A percentile compares a stretch with the other conserved stretches of the same genome.
These are phyloP conservation scores for Irpex sp. DNA, from an alignment of 1,284 basidiomycete genomes.

Conservation along the genomic window DNA sequence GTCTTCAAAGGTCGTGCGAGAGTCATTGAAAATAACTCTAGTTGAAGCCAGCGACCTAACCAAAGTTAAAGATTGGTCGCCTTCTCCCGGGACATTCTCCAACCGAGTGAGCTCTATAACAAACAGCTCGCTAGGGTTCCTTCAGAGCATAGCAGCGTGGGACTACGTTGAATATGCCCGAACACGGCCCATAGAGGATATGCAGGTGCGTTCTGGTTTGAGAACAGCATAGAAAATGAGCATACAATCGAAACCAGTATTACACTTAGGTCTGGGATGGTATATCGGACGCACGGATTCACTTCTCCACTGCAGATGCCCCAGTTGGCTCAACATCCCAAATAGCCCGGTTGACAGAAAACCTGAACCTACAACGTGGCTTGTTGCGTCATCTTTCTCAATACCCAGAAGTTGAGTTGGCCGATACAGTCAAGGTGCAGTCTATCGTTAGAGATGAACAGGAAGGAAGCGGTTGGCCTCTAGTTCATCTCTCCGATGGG, in stretches of 20 bases:
- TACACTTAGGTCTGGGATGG: conserved; percentile 82
- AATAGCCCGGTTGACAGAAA: conserved; percentile 84
- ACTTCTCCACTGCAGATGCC: conserved; percentile 58
- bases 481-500: conserved; percentile 67
- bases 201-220: conserved; percentile 58
- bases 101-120: conserved; percentile 92
- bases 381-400: conserved; percentile 57
- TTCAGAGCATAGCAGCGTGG: conserved; percentile 82
- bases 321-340: conserved; percentile 23
- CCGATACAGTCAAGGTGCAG: conserved; percentile 69
- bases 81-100: conserved; percentile 59
- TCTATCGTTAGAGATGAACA: conserved; percentile 49
- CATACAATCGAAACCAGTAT: neutral
- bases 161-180: conserved; percentile 67
- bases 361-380: conserved; percentile 85
- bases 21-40: conserved; percentile 60
- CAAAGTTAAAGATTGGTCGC: conserved; percentile 67
- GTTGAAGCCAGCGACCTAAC: conserved; percentile 80
- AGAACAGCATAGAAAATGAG: neutral
- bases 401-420: conserved; percentile 44
- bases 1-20: conserved; percentile 44
- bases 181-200: conserved; percentile 74
- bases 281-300: conserved; percentile 74
- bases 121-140: conserved; percentile 73
- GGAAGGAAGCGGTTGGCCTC: conserved; percentile 63